phyloP scores from a whole-genome alignment of 1,139 yeast genomes.

The Kurtzmaniella quercitrusa region DNA sequence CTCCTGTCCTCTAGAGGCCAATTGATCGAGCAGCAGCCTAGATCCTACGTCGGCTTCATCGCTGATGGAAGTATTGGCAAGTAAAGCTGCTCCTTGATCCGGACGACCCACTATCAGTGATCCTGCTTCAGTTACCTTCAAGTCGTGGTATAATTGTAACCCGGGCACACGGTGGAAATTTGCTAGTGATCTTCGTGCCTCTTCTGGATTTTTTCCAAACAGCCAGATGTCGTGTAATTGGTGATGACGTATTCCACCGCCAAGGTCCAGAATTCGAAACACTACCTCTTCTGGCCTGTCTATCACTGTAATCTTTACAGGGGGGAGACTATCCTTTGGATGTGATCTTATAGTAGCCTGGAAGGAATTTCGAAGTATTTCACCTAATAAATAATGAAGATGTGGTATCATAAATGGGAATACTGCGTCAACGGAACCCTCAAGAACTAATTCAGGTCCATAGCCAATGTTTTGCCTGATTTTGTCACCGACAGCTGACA shows the following conservation, averaged over 20 bases:
- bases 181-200: constrained; percentile 52
- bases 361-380: constrained; percentile 75
- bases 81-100: constrained; percentile 14
- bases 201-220: constrained; percentile 64
- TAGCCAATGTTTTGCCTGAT: constrained; percentile 41
- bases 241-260: constrained; percentile 74
- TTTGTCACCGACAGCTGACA: constrained; percentile 49
- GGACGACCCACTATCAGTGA: constrained; percentile 30
- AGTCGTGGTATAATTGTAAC: constrained; percentile 37
- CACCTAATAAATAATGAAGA: constrained; percentile 80
- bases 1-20: constrained; percentile 70
- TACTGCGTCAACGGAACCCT: constrained; percentile 58
- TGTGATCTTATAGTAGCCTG: constrained; percentile 67
- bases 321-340: constrained; percentile 45
- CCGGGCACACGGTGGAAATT: constrained; percentile 72
- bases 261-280: constrained; percentile 81
- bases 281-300: constrained; percentile 63
- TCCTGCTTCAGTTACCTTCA: constrained; percentile 38
- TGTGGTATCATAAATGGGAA: constrained; percentile 87
- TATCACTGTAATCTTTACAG: constrained; percentile 68
- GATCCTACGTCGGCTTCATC: constrained; percentile 16
- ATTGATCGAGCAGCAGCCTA: constrained; percentile 10
- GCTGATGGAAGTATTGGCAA: constrained; percentile 34
- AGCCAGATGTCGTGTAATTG: constrained; percentile 72
- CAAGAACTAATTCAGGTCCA: constrained; percentile 72